Base-by-base conservation (phyloP, 2,329 filamentous ascomycete genomes). In the Trichoderma sp. region DNA sequence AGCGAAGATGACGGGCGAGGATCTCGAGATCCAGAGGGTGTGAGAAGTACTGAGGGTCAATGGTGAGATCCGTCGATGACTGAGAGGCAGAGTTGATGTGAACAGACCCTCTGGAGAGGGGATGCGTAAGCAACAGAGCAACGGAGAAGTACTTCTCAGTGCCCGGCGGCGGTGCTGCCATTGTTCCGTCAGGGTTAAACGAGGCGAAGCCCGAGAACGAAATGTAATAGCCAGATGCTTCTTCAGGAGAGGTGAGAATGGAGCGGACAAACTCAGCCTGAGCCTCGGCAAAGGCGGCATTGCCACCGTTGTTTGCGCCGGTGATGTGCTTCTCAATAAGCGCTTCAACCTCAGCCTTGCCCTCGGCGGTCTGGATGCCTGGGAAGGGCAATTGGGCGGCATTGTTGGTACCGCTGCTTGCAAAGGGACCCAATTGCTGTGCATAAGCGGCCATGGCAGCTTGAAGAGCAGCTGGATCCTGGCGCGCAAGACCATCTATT, bases 81-180 rank as follows among this genome's bases (percentile, higher is more conserved):
- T 31, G 41, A 11, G 50, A 59, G 35, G 74, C 68, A 21, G 74
- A 75, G 12, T 82, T 83, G 76, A 92, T 89, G 82, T 92, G 91
- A 74, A 91, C 87, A 53, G 85, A 85, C 6, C 91, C 91, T 0
- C 90, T 87, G 2, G 89, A 91, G 79, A 90, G 88, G 0, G 91
- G 91, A 75, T 92, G 91, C 56, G 89, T 88, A 24, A 91, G 89
- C 77, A 90, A 89, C 1, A 87, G 86, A 77, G 88, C 88, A 76
- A 89, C 83, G 21, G 89, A 88, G 68, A 91, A 85, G 80, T 89
- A 90, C 78, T 91, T 88, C 75, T 85, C 82, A 4, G 84, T 81
- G 79, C 75, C 73, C 75, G 67, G 79, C 75, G 65, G 73, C 62
- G 59, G 83, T 45, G 59, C 50, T 27, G 60, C 67, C 67, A 56